These are phyloP conservation scores for Boletus reticulatus DNA, from an alignment of 768 basidiomycete species.

Conservation along the genomic window DNA sequence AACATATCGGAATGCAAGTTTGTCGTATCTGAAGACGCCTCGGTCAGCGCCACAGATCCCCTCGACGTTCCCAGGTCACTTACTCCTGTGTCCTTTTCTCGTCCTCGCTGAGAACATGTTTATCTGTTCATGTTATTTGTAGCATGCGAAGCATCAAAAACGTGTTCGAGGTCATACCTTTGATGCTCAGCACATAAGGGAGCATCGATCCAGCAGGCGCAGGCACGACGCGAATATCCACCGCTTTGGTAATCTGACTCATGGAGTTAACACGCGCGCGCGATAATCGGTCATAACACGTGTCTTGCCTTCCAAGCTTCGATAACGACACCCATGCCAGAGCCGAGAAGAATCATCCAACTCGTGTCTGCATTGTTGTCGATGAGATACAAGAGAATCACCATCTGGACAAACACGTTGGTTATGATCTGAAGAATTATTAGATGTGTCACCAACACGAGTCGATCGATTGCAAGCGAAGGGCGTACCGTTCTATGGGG, in stretches of 20 bases:
- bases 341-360: conserved; percentile 95
- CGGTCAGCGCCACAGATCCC: conserved; percentile 11
- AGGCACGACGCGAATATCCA: conserved; percentile 73
- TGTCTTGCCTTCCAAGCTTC: conserved; percentile 89
- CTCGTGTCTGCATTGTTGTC: conserved; percentile 95
- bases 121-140: conserved; percentile 50
- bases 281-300: conserved; percentile 5
- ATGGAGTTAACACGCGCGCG: conserved; percentile 15
- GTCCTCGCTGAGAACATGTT: conserved; percentile 93
- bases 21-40: conserved; percentile 64
- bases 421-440: conserved; percentile 60
- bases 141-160: conserved; percentile 8
- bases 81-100: conserved; percentile 98
- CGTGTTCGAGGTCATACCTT: conserved; percentile 48
- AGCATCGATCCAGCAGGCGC: conserved; percentile 62
- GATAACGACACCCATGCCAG: conserved; percentile 75
- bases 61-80: conserved; percentile 31
- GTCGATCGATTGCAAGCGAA: conserved; percentile 8
- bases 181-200: conserved; percentile 80
- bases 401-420: conserved; percentile 90
- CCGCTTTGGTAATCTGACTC: conserved; percentile 78
- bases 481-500: conserved; percentile 51
- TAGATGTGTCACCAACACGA: conserved; percentile 12
- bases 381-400: conserved; percentile 90
- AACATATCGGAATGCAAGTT: conserved; percentile 92